Evolutionary conservation across 495 filamentous ascomycete species (phyloP).

Genomic region (Aspergillus baeticus): DNA sequence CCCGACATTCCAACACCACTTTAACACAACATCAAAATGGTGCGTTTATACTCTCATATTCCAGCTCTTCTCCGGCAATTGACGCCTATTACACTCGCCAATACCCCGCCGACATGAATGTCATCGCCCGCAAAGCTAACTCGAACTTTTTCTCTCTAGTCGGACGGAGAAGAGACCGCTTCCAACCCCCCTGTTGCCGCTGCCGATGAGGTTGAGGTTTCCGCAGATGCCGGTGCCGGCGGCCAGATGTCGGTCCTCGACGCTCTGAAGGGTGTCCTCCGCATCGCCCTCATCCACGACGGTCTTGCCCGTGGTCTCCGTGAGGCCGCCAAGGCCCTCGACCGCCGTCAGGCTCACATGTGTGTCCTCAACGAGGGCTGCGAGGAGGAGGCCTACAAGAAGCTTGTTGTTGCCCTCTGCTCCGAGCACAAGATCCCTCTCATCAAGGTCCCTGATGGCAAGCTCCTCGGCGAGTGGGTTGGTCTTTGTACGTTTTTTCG

Average conservation of each 20-base stretch:
- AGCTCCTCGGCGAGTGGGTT: constrained; percentile 99
- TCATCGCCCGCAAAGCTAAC: constrained; percentile 16
- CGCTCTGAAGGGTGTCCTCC: constrained; percentile 93
- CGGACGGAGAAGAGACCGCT: constrained; percentile 86
- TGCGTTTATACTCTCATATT: constrained; percentile 18
- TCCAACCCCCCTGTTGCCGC: constrained; percentile 65
- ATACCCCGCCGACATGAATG: not conserved
- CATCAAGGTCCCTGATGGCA: constrained; percentile 99
- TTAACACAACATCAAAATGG: constrained; percentile 42
- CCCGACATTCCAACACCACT: constrained; percentile 47
- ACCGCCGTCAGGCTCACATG: constrained; percentile 98
- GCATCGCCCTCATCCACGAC: constrained; percentile 98
- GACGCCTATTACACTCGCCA: not conserved
- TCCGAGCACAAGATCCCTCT: constrained; percentile 98
- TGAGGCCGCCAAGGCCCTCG: constrained; percentile 95
- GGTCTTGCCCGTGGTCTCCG: constrained; percentile 97
- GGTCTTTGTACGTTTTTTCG: constrained; percentile 91
- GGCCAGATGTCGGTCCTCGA: constrained; percentile 98
- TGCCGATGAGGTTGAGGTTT: constrained; percentile 88
- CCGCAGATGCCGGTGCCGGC: constrained; percentile 75
- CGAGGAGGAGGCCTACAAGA: constrained; percentile 99
- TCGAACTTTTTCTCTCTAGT: constrained; percentile 37
- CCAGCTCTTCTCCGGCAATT: not conserved
- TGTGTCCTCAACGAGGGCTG: constrained; percentile 98
- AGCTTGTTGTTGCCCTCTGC: constrained; percentile 97